These are phyloP conservation scores for Amylostereum chailletii DNA, from an alignment of 1,284 basidiomycete genomes.

Conservation along the genomic window DNA sequence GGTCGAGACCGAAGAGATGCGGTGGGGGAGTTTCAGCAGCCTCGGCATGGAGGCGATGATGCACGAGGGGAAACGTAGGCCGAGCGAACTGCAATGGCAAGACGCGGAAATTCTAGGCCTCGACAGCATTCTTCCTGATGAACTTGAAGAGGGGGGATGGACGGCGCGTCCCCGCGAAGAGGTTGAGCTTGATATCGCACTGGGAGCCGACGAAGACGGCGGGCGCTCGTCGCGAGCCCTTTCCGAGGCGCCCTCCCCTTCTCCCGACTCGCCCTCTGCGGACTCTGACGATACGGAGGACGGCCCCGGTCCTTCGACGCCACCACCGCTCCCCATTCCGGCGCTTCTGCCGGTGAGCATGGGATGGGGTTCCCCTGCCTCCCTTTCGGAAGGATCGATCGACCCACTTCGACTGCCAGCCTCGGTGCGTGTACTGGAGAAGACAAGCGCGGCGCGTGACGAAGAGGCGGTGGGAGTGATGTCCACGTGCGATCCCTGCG, in stretches of 20 bases:
- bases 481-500: conserved; percentile 51
- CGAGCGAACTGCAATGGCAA: conserved; percentile 29
- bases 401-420: background rate
- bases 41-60: too few relatives aligned
- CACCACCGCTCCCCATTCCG: conserved; percentile 2
- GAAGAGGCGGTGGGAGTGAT: conserved; percentile 29
- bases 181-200: background rate
- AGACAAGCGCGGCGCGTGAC: background rate
- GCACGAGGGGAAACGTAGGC: conserved; percentile 5
- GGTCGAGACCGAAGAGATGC: conserved; percentile 2
- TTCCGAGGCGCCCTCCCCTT: conserved; percentile 1
- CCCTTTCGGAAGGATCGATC: too few relatives aligned
- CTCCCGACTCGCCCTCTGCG: conserved; percentile 2
- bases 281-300: conserved; percentile 6
- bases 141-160: conserved; percentile 36
- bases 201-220: background rate
- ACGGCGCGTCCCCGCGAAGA: conserved; percentile 8
- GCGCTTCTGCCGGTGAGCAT: background rate
- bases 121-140: conserved; percentile 34
- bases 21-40: conserved; percentile 1
- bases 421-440: background rate
- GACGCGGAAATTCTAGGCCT: conserved; percentile 42
- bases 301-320: conserved; percentile 2
- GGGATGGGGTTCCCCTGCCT: too few relatives aligned
- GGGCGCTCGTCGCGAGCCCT: conserved; percentile 1